Conservation (phyloP, 116 monocot genomes). For the Thalassia testudinum region DNA sequence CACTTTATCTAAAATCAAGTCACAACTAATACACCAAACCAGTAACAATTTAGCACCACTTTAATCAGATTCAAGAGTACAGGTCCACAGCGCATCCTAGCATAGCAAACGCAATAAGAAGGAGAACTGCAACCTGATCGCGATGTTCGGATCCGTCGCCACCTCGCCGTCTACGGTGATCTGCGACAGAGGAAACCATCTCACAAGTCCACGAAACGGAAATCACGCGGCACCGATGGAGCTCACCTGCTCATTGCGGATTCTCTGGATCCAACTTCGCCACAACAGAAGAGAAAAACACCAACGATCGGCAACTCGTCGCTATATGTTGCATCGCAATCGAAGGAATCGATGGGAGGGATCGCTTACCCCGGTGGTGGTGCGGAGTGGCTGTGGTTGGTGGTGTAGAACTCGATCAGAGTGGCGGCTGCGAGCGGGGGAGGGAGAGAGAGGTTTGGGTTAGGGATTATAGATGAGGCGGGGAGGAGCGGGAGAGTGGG, state of each 20-base stretch:
- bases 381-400: slow-evolving; percentile 54
- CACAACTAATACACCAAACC: too few species aligned
- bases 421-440: slow-evolving; percentile 2
- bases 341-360: background rate
- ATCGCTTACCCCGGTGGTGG: slow-evolving; percentile 43
- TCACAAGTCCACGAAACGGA: background rate
- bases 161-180: slow-evolving; percentile 50
- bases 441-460: background rate
- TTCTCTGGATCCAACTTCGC: slow-evolving; percentile 71
- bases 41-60: too few species aligned
- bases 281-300: background rate
- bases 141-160: slow-evolving; percentile 37
- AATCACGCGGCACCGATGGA: background rate
- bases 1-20: too few species aligned
- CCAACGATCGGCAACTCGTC: background rate
- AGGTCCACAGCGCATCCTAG: too few species aligned
- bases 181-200: slow-evolving; percentile 15
- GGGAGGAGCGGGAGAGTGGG: background rate
- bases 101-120: background rate
- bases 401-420: slow-evolving; percentile 67
- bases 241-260: slow-evolving; percentile 55
- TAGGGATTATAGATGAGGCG: background rate
- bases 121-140: slow-evolving; percentile 27
- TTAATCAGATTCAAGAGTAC: too few species aligned
- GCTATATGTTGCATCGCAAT: background rate